phyloP scores from a whole-genome alignment of 306 rosid species.

The Corylus heterophylla region DNA sequence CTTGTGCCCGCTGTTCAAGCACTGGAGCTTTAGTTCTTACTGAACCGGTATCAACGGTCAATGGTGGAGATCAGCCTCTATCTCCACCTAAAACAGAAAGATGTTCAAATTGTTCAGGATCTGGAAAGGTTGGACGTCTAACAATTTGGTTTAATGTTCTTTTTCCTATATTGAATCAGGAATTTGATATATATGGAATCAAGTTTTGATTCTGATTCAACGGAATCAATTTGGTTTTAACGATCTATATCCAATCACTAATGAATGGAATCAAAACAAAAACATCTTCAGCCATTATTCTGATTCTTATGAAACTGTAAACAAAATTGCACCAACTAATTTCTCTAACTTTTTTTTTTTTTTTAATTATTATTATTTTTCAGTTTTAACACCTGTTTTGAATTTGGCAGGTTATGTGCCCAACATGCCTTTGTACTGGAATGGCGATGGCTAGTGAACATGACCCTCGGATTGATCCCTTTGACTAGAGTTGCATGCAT shows the following conservation, averaged over 20 bases:
- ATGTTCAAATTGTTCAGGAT: conserved; percentile 92
- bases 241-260: neutral
- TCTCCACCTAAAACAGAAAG: conserved; percentile 78
- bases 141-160: conserved; percentile 8
- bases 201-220: neutral
- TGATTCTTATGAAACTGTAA: neutral
- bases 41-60: conserved; percentile 60
- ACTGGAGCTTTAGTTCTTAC: conserved; percentile 71
- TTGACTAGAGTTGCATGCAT: conserved; percentile 48
- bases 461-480: conserved; percentile 93
- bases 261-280: neutral
- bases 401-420: conserved; percentile 88
- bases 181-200: neutral
- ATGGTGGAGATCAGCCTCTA: conserved; percentile 58
- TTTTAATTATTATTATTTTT: neutral
- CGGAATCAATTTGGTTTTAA: neutral
- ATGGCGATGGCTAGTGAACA: conserved; percentile 99
- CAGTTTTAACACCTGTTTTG: neutral
- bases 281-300: neutral
- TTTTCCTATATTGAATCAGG: neutral
- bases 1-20: conserved; percentile 95
- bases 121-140: conserved; percentile 78
- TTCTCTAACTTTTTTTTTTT: neutral
- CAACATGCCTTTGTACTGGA: conserved; percentile 98
- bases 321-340: neutral